A percentile compares a stretch with the other conserved stretches of the same genome.
Evolutionary conservation across 768 basidiomycete genomes (phyloP).

Genomic region (Tylopilus felleus): DNA sequence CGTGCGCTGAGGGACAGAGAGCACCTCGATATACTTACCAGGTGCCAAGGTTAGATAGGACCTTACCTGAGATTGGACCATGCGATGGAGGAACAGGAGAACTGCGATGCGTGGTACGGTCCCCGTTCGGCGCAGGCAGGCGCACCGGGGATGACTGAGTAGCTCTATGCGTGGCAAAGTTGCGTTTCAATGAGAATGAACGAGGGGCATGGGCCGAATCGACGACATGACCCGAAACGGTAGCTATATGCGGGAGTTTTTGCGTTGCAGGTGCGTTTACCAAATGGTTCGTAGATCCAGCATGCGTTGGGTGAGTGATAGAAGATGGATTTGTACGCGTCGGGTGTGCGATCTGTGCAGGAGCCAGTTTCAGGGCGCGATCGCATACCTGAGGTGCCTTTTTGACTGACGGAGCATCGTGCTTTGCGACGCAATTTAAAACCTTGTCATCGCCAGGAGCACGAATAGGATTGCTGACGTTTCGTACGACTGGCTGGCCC

Average conservation of each 20-base stretch:
- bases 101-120: not conserved
- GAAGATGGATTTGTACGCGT: not conserved
- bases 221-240: not conserved
- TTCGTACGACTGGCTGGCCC: not conserved
- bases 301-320: not conserved
- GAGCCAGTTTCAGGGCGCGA: not conserved
- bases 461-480: not conserved
- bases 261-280: not conserved
- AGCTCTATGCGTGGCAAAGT: not conserved
- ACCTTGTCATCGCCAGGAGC: not conserved
- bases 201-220: not conserved
- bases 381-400: not conserved
- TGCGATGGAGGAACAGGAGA: conserved; percentile 6
- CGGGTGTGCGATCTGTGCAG: not conserved
- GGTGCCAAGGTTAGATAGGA: not conserved
- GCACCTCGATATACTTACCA: conserved; percentile 7
- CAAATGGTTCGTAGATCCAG: not conserved
- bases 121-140: not conserved
- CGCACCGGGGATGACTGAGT: conserved; percentile 7
- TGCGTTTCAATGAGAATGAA: not conserved
- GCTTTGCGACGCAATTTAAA: not conserved
- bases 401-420: not conserved
- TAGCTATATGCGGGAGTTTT: conserved; percentile 17
- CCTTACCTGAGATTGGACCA: conserved; percentile 14
- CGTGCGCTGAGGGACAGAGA: conserved; percentile 5